Evolutionary conservation across 495 filamentous ascomycete genomes (phyloP).

Genomic region (Bombardia bombarda): DNA sequence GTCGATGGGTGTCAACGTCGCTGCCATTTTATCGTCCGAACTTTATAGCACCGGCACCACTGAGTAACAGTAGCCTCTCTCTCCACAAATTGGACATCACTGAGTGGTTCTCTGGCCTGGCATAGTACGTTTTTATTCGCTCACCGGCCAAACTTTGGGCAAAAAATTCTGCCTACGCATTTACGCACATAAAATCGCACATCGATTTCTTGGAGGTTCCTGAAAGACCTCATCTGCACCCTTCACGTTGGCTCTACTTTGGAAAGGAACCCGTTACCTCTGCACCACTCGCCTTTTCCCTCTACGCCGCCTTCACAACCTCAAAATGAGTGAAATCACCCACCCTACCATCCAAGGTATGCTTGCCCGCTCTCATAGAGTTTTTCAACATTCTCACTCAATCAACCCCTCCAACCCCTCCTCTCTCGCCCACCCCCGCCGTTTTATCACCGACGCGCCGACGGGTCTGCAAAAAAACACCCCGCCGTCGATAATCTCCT

Average conservation of each 20-base stretch:
- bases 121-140: constrained; percentile 7
- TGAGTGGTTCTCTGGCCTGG: neutral
- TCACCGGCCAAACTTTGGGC: neutral
- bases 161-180: neutral
- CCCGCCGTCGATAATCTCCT: constrained; percentile 14
- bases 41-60: no score
- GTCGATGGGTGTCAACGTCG: no score
- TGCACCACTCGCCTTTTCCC: constrained; percentile 2
- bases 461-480: neutral
- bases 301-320: constrained; percentile 8
- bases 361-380: constrained; percentile 2
- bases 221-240: neutral
- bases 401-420: constrained; percentile 1
- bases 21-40: no score
- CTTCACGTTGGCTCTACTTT: constrained; percentile 13
- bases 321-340: constrained; percentile 25
- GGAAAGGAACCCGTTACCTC: constrained; percentile 1
- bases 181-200: neutral
- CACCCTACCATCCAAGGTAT: constrained; percentile 29
- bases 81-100: constrained; percentile 7
- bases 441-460: neutral
- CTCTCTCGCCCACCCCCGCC: neutral
- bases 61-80: no score
- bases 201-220: neutral
- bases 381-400: neutral